phyloP scores from a whole-genome alignment of 164 flowering plant genomes.

The Sextonia rubra region DNA sequence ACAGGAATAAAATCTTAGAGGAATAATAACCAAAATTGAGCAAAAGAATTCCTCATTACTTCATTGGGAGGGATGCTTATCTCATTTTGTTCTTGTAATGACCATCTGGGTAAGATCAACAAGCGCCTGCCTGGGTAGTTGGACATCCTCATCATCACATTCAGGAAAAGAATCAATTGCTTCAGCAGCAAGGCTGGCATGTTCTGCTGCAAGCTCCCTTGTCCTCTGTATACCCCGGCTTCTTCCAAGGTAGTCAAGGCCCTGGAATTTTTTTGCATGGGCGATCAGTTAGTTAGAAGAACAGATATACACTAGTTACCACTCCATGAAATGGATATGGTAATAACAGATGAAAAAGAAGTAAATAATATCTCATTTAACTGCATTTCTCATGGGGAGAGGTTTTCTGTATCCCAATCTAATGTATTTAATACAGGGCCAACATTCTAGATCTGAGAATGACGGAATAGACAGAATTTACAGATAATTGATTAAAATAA shows the following conservation, averaged over 20 bases:
- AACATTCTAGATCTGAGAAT: no score
- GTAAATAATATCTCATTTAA: no score
- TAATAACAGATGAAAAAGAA: no score
- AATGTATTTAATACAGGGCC: no score
- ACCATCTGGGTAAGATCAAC: constrained; percentile 72
- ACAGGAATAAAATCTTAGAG: not conserved
- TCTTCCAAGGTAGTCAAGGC: constrained; percentile 76
- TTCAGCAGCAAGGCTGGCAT: constrained; percentile 72
- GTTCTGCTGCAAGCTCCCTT: constrained; percentile 69
- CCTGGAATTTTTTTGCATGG: constrained; percentile 33
- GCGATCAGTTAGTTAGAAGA: not conserved
- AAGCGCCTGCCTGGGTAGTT: constrained; percentile 74
- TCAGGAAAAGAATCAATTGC: constrained; percentile 81
- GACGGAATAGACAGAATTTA: no score
- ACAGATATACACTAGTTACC: no score
- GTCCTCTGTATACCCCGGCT: constrained; percentile 77
- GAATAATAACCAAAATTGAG: not conserved
- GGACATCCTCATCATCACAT: constrained; percentile 64
- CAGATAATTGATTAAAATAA: no score
- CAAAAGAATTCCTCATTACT: not conserved
- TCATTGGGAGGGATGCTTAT: not conserved
- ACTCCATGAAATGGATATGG: no score
- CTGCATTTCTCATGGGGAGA: no score
- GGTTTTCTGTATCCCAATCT: no score
- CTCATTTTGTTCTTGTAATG: constrained; percentile 69